Base-by-base conservation (phyloP, 352 stramenopile genomes). In the Thalassiosira mediterranea region DNA sequence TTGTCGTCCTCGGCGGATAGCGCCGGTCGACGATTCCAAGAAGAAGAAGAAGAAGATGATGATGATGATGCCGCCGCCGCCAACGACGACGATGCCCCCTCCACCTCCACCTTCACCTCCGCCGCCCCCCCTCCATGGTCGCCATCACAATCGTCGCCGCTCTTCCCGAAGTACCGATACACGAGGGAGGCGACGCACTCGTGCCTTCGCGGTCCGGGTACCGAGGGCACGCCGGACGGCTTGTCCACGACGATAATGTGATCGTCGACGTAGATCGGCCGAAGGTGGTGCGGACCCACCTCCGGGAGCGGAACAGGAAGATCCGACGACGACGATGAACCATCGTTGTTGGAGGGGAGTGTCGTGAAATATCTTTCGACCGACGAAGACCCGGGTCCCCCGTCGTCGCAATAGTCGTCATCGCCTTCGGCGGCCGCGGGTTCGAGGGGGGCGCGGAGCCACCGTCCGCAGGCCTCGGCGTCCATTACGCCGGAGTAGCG, bases 191-290 rank as follows among this genome's bases (percentile, higher is more conserved):
- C 47, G 42, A 89, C 32, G 46, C 61, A 87, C 15, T 76, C 65
- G 49, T 88, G 79, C 0, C 72, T 47, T 19, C 82, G 47, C 11
- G 86, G 37, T 67, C 86, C 86, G 26, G 86, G 83, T 19, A 91
- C 86, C 17, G 67, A 83, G 4, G 90, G 58, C 8, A 90, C 63
- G 21, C 83, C 86, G n/a, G 82, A 84, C 44, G 83, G 79, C 69
- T 91, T 91, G 47, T 88, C 71, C 7, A 87, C 62, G 0, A 91
- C 83, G 40, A 89, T 72, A 21, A 90, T 81, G 58, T 88, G 42
- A 19, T 79, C 67, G 68, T 91, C 86, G 21, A 86, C 23, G 44
- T 88, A 87, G 0, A 91, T 68, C 69, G 87, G 72, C n/a, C 80
- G 32, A 10, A 89, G 57, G 57, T 86, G 70, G 15, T 48, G 51